phyloP scores from a whole-genome alignment of 345 rosid genomes.

The Salix caprea region DNA sequence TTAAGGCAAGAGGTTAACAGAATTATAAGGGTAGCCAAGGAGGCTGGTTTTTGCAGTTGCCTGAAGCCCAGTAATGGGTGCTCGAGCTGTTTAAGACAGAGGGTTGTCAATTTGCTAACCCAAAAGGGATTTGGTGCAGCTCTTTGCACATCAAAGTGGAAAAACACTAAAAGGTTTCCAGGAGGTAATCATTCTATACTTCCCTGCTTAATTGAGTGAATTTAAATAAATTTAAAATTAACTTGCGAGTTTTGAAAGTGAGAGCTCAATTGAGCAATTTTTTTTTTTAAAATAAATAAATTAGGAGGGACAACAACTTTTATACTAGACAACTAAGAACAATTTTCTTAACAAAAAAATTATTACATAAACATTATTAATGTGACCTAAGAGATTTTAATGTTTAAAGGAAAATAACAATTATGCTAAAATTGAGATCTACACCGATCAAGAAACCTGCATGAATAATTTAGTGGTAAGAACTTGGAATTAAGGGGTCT shows the following conservation, averaged over 20 bases:
- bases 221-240: not conserved
- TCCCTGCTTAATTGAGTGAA: not conserved
- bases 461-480: no score
- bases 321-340: not conserved
- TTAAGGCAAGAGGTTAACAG: constrained; percentile 30
- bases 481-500: no score
- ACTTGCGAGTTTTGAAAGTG: not conserved
- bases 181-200: constrained; percentile 28
- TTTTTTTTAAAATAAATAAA: no score
- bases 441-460: no score
- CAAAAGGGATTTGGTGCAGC: constrained; percentile 31
- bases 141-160: constrained; percentile 42
- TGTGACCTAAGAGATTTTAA: no score
- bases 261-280: no score
- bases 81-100: constrained; percentile 30
- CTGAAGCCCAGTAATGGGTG: constrained; percentile 26
- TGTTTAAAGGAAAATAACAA: no score
- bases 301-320: no score
- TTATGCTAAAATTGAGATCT: no score
- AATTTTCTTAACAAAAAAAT: not conserved
- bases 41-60: constrained; percentile 26
- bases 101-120: constrained; percentile 26
- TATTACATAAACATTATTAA: no score
- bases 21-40: constrained; percentile 24
- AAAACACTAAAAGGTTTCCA: constrained; percentile 32